Conservation (phyloP, 2,329 filamentous ascomycete genomes). For the Phialocephala subalpina region DNA sequence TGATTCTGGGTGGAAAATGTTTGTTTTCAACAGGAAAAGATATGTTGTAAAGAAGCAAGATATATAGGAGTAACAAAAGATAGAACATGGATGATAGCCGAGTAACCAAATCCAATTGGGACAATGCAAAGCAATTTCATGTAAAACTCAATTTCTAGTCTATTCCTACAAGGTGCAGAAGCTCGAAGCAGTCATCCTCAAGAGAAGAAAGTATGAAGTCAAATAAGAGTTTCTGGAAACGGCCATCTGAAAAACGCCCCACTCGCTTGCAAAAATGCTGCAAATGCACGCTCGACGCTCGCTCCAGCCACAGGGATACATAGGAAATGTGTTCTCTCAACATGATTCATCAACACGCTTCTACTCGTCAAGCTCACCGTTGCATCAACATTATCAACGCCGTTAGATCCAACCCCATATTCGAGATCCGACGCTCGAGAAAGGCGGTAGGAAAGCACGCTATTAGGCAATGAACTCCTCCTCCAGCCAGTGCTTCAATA, state of each 20-base stretch:
- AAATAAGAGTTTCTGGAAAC: not conserved
- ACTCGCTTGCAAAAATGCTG: not conserved
- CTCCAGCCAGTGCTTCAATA: slow-evolving; percentile 82
- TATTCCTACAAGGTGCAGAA: not conserved
- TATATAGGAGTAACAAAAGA: too few relatives aligned
- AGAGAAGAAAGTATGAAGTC: not conserved
- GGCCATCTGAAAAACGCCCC: slow-evolving; percentile 7
- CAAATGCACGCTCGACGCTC: not conserved
- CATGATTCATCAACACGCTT: not conserved
- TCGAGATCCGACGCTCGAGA: not conserved
- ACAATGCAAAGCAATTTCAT: too few relatives aligned
- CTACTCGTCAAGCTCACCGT: not conserved
- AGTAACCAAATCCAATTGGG: too few relatives aligned
- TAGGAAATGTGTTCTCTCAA: not conserved
- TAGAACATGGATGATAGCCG: too few relatives aligned
- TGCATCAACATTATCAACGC: not conserved
- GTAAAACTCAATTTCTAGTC: not conserved
- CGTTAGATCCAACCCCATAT: not conserved
- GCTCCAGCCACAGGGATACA: not conserved
- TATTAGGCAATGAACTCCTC: slow-evolving; percentile 66
- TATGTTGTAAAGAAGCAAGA: too few relatives aligned
- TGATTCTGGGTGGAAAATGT: too few relatives aligned
- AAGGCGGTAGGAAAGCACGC: not conserved
- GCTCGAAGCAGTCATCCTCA: not conserved
- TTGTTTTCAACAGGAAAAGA: too few relatives aligned